Evolutionary conservation across 495 filamentous ascomycete species (phyloP).

Genomic region (Xylaria acuta): DNA sequence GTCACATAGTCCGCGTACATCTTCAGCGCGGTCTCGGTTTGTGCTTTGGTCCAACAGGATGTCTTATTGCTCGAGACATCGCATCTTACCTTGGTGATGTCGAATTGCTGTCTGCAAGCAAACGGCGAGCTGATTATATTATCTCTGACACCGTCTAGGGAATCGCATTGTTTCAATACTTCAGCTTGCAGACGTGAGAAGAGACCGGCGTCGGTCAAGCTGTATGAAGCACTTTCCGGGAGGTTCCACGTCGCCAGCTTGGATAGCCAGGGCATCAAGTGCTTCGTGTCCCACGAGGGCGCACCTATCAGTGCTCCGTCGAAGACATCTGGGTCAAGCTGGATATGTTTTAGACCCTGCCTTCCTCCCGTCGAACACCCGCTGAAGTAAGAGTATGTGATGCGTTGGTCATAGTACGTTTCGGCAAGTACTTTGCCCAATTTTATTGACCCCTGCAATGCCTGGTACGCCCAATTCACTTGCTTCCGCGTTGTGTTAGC

Average conservation of each 20-base stretch:
- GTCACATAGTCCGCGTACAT: slow-evolving; percentile 61
- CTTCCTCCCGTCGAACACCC: slow-evolving; percentile 66
- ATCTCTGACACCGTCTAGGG: slow-evolving; percentile 64
- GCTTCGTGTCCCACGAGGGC: slow-evolving; percentile 54
- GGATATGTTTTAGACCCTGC: slow-evolving; percentile 60
- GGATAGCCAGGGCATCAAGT: slow-evolving; percentile 51
- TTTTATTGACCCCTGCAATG: slow-evolving; percentile 51
- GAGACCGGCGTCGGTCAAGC: slow-evolving; percentile 51
- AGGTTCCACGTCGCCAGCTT: slow-evolving; percentile 40
- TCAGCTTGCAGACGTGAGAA: slow-evolving; percentile 61
- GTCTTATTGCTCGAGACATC: slow-evolving; percentile 48
- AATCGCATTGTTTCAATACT: slow-evolving; percentile 67
- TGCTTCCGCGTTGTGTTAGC: slow-evolving; percentile 48
- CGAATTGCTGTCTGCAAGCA: slow-evolving; percentile 56
- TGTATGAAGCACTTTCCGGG: slow-evolving; percentile 50
- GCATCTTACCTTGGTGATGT: slow-evolving; percentile 49
- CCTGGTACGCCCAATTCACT: slow-evolving; percentile 52
- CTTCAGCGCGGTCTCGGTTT: slow-evolving; percentile 59
- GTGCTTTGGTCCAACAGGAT: slow-evolving; percentile 58
- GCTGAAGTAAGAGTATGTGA: slow-evolving; percentile 59
- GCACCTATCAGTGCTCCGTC: slow-evolving; percentile 74
- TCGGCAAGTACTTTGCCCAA: slow-evolving; percentile 44
- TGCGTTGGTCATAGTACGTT: slow-evolving; percentile 48
- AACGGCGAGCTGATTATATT: slow-evolving; percentile 64
- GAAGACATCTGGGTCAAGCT: slow-evolving; percentile 62